A percentile compares a stretch with the other conserved stretches of the same genome.
These are phyloP conservation scores for Tylopilus subfusipes DNA, from an alignment of 768 basidiomycete species.

Conservation along the genomic window DNA sequence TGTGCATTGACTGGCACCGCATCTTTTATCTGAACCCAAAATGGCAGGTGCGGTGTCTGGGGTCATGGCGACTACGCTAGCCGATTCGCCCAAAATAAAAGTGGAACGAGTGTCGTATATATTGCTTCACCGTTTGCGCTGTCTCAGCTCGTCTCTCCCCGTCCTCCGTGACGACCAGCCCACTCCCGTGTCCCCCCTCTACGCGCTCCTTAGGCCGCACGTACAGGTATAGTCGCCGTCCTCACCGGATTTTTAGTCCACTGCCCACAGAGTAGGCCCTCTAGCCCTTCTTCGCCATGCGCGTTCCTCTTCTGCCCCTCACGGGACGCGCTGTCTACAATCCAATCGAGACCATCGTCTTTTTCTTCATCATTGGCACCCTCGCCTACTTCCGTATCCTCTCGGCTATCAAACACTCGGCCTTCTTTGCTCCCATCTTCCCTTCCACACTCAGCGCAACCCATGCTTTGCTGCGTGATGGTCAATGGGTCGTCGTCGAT, in stretches of 20 bases:
- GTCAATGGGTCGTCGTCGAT: slow-evolving; percentile 61
- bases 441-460: slow-evolving; percentile 51
- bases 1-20: background rate
- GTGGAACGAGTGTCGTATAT: slow-evolving; percentile 26
- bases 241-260: background rate
- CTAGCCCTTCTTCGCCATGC: slow-evolving; percentile 36
- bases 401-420: slow-evolving; percentile 82
- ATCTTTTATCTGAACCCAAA: background rate
- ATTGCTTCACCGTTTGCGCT: background rate
- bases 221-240: background rate
- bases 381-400: slow-evolving; percentile 95
- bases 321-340: slow-evolving; percentile 70
- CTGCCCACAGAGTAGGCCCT: background rate
- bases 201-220: background rate
- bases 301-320: slow-evolving; percentile 62
- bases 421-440: slow-evolving; percentile 62
- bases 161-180: background rate
- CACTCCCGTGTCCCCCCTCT: too few relatives aligned
- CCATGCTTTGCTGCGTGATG: slow-evolving; percentile 49
- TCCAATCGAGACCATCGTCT: slow-evolving; percentile 88
- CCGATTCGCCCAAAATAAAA: slow-evolving; percentile 28
- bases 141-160: background rate
- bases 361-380: slow-evolving; percentile 84
- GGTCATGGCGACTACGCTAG: slow-evolving; percentile 19
- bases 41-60: slow-evolving; percentile 20